Percentiles rank a stretch among this genome's conserved stretches.
Evolutionary conservation across 441 rosid species (phyloP).

Genomic region (Cnidoscolus chayamansa): DNA sequence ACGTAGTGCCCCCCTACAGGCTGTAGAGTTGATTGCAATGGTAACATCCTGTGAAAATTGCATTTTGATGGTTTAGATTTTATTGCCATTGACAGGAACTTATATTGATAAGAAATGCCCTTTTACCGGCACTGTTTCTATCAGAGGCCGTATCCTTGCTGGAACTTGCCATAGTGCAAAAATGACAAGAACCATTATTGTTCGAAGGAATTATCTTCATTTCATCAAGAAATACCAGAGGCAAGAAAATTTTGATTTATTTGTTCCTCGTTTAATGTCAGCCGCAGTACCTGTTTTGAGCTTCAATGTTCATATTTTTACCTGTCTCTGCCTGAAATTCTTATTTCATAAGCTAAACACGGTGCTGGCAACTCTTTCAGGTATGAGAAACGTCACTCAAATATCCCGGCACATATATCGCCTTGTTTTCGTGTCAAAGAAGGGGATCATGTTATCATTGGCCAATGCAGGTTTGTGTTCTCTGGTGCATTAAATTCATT

Average conservation of each 20-base stretch:
- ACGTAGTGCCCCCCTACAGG: neutral
- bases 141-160: slow-evolving; percentile 77
- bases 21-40: neutral
- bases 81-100: slow-evolving; percentile 34
- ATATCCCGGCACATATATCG: slow-evolving; percentile 69
- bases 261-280: too few species aligned
- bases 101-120: slow-evolving; percentile 84
- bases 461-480: slow-evolving; percentile 71
- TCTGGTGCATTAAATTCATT: neutral
- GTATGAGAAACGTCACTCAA: slow-evolving; percentile 83
- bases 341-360: neutral
- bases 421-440: slow-evolving; percentile 89
- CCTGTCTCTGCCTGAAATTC: neutral
- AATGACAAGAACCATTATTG: slow-evolving; percentile 77
- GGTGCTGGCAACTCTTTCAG: slow-evolving; percentile 22
- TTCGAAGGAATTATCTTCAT: slow-evolving; percentile 70
- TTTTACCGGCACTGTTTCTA: slow-evolving; percentile 69
- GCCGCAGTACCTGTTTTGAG: too few species aligned
- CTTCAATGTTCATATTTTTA: neutral
- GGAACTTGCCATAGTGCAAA: slow-evolving; percentile 87
- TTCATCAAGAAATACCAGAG: slow-evolving; percentile 82
- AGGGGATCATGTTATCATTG: slow-evolving; percentile 76
- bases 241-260: slow-evolving; percentile 22
- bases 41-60: neutral
- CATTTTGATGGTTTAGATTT: neutral